Conservation (phyloP, 2,329 filamentous ascomycete genomes). For the Sarocladium strictum region DNA sequence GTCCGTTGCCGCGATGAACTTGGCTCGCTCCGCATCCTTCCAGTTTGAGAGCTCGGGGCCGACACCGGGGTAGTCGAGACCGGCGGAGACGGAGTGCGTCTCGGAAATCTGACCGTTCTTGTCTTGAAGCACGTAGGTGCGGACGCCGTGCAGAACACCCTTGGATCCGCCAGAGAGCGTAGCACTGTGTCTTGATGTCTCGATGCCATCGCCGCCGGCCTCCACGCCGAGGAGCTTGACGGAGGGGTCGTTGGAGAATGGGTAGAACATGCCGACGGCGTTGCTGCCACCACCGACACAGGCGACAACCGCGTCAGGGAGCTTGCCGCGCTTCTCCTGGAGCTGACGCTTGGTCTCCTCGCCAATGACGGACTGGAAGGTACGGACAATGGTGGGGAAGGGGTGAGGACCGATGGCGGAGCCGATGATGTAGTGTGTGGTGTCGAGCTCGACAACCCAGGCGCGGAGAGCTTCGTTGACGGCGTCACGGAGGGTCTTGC, state of each 20-base stretch:
- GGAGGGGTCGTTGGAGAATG: conserved; percentile 76
- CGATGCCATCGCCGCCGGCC: conserved; percentile 86
- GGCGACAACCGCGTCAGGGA: conserved; percentile 92
- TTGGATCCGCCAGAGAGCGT: conserved; percentile 82
- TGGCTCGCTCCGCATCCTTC: conserved; percentile 85
- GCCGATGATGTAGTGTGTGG: conserved; percentile 97
- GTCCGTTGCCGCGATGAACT: conserved; percentile 88
- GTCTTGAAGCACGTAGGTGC: conserved; percentile 93
- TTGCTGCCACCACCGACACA: conserved; percentile 96
- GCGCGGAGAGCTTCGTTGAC: conserved; percentile 93
- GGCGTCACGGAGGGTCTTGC: conserved; percentile 73
- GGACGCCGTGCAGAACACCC: conserved; percentile 91
- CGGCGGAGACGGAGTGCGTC: conserved; percentile 94
- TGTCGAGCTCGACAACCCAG: conserved; percentile 89
- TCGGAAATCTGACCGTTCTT: conserved; percentile 88
- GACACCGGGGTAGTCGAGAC: conserved; percentile 94
- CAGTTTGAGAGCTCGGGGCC: conserved; percentile 86
- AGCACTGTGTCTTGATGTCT: conserved; percentile 79
- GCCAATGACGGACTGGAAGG: conserved; percentile 95
- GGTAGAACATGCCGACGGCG: conserved; percentile 96
- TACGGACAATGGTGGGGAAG: conserved; percentile 95
- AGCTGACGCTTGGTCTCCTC: conserved; percentile 92
- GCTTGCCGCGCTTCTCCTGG: conserved; percentile 73
- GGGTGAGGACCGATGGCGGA: conserved; percentile 96
- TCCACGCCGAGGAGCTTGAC: conserved; percentile 93